Base-by-base conservation (phyloP, 768 basidiomycete species). In the Trametes gibbosa region DNA sequence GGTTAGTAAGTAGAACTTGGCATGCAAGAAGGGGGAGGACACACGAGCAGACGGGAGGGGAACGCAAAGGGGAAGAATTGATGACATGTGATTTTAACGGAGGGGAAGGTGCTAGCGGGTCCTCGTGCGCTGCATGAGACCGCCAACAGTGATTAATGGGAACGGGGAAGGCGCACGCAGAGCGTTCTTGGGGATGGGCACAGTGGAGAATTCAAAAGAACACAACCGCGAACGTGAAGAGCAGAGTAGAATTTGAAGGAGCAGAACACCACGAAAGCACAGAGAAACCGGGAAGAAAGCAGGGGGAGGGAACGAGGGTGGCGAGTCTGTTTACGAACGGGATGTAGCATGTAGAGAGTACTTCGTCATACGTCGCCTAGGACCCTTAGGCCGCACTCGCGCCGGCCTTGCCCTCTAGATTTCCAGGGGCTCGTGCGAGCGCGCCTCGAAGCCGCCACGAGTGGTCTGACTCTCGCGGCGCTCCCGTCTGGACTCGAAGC, bases 391-490 rank as follows among this genome's bases (percentile, higher is more conserved):
- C 53, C 51, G 50, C 37, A 16, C 37, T 29, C n/a, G 50, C 49
- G 39, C 25, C 29, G 46, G 16, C 27, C 13, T 43, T 21, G 40
- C 34, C 50, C 50, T 48, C 67, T 78, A 92, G 80, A 92, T 86
- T 73, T 93, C 92, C 76, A 92, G 73, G 40, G 89, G 89, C 78
- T 94, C 89, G 76, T 92, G 88, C 63, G 89, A 90, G 74, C 87
- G 84, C 67, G 90, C 83, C 71, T 94, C 92, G 67, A 93, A 82
- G 73, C 86, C 88, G 35, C 64, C 70, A 74, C 83, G 83, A 76
- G 85, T 81, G 48, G 77, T 69, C 68, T 79, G 79, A 65, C 82
- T 86, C 72, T 87, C 86, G 56, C 70, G 68, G 50, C 77, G 70
- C 55, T 71, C 69, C 64, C 80, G 65, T 63, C 91, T 80, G 65